Evolutionary conservation across 495 filamentous ascomycete species (phyloP).

Genomic region (Talaromyces liani): DNA sequence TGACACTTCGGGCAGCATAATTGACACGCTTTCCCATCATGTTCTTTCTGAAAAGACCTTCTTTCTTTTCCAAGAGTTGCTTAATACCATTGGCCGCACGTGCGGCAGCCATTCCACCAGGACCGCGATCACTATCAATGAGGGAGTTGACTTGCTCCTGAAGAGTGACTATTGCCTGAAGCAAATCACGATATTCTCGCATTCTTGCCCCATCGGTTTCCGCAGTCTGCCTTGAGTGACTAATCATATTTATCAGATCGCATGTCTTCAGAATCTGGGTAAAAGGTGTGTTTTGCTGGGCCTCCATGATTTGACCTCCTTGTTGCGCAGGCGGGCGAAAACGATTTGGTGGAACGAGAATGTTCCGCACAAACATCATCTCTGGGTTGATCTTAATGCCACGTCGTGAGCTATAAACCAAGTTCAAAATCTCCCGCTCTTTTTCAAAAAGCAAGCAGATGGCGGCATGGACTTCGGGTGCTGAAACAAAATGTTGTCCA

Average conservation of each 20-base stretch:
- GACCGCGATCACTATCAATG: slow-evolving; percentile 77
- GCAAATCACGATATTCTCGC: slow-evolving; percentile 52
- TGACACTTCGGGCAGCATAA: slow-evolving; percentile 94
- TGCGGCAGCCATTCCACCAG: slow-evolving; percentile 32
- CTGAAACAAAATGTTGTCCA: slow-evolving; percentile 60
- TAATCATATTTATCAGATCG: slow-evolving; percentile 64
- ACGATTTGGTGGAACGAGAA: slow-evolving; percentile 86
- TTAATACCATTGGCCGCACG: slow-evolving; percentile 66
- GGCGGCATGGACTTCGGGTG: slow-evolving; percentile 67
- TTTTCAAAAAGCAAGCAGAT: slow-evolving; percentile 76
- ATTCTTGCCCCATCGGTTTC: slow-evolving; percentile 29
- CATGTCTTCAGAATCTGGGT: slow-evolving; percentile 68
- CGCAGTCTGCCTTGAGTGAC: slow-evolving; percentile 56
- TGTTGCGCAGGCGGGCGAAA: slow-evolving; percentile 85
- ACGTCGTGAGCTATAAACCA: slow-evolving; percentile 75
- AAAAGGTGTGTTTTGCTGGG: slow-evolving; percentile 77
- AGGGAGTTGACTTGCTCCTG: slow-evolving; percentile 88
- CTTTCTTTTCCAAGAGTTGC: slow-evolving; percentile 97
- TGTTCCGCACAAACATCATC: slow-evolving; percentile 85
- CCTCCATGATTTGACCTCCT: slow-evolving; percentile 72
- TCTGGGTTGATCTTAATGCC: slow-evolving; percentile 51
- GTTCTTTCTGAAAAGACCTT: slow-evolving; percentile 95
- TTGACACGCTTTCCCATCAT: slow-evolving; percentile 99
- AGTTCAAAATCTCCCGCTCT: slow-evolving; percentile 69
- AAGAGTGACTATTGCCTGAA: slow-evolving; percentile 67